These are phyloP conservation scores for Stipa capillata DNA, from an alignment of 176 grass and related monocot species.

Conservation along the genomic window DNA sequence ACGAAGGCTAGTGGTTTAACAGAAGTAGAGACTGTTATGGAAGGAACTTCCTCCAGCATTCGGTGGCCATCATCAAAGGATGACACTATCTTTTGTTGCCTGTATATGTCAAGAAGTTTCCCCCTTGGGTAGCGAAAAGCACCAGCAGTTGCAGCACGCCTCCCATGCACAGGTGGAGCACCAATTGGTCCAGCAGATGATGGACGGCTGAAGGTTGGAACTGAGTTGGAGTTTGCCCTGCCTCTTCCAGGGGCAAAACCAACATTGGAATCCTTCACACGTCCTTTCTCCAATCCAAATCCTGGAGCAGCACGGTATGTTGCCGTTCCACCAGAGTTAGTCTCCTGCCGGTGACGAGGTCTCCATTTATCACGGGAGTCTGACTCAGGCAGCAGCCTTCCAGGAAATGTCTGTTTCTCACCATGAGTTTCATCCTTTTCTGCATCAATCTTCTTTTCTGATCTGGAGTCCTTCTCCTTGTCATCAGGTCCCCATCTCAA, in stretches of 20 bases:
- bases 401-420: constrained; percentile 62
- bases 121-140: constrained; percentile 82
- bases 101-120: constrained; percentile 95
- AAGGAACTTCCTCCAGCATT: constrained; percentile 61
- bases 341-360: constrained; percentile 90
- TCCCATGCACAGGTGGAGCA: constrained; percentile 40
- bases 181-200: constrained; percentile 60
- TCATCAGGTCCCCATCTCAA: constrained; percentile 97
- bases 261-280: constrained; percentile 46
- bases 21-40: constrained; percentile 51
- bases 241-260: constrained; percentile 93
- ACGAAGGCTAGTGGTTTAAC: constrained; percentile 73
- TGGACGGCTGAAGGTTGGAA: constrained; percentile 27
- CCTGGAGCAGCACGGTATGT: constrained; percentile 77
- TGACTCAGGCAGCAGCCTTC: constrained; percentile 51
- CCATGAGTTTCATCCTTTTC: constrained; percentile 56
- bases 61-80: constrained; percentile 30
- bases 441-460: constrained; percentile 63
- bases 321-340: constrained; percentile 37
- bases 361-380: constrained; percentile 99
- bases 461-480: constrained; percentile 67
- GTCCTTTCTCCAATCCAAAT: constrained; percentile 78
- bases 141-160: constrained; percentile 7
- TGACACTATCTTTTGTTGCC: constrained; percentile 40
- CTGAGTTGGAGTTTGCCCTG: constrained; percentile 48